Percentiles rank a stretch among this genome's conserved stretches.
phyloP scores from a whole-genome alignment of 225 moss, liverwort and hornwort species.

The Neckera pumila region DNA sequence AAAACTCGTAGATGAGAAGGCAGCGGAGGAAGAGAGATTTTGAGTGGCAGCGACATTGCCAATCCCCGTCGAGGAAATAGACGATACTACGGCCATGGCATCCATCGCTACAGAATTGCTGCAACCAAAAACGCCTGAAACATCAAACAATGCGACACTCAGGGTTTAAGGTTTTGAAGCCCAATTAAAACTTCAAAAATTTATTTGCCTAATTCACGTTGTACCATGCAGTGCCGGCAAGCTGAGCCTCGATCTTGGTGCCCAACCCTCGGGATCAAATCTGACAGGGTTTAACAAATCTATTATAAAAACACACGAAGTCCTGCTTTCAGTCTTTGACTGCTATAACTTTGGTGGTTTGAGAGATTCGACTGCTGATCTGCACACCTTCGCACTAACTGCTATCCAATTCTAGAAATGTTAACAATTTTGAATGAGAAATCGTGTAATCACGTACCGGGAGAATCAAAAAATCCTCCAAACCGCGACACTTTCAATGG shows the following conservation, averaged over 20 bases:
- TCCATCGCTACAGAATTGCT: conserved; percentile 10
- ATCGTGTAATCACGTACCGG: not conserved
- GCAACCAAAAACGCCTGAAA: not conserved
- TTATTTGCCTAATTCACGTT: not conserved
- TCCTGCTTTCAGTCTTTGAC: not conserved
- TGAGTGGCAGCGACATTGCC: not conserved
- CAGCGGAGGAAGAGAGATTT: conserved; percentile 12
- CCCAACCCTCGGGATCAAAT: not conserved
- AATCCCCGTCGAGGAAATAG: not conserved
- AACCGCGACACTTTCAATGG: not conserved
- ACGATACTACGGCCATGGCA: conserved; percentile 1
- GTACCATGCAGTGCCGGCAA: not conserved
- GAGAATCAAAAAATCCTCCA: too few relatives aligned
- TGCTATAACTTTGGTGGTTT: not conserved
- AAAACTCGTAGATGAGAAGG: not conserved
- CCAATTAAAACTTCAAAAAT: not conserved
- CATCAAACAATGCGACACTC: not conserved
- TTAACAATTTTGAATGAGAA: not conserved
- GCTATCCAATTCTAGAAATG: not conserved
- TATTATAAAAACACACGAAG: not conserved
- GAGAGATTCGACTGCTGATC: not conserved
- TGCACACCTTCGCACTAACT: not conserved
- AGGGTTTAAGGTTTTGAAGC: not conserved
- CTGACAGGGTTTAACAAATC: not conserved
- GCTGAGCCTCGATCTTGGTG: not conserved